Percentiles rank a stretch among this genome's conserved stretches.
Conservation (phyloP, 768 basidiomycete species). For the Hygrocybe punicea region DNA sequence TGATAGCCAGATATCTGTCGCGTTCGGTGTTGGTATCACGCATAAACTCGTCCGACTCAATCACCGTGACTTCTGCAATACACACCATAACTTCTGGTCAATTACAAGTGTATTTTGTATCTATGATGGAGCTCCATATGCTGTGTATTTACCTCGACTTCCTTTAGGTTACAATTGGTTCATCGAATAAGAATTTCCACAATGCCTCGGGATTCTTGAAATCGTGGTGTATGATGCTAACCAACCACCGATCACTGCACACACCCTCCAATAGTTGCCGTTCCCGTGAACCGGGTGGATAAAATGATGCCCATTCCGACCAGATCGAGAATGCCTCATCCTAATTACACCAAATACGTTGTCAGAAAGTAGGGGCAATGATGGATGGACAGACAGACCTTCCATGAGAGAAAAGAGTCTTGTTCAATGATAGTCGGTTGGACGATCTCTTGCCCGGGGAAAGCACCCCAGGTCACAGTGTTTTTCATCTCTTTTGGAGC, state of each 20-base stretch:
- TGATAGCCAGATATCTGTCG: too few relatives aligned
- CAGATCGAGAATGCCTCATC: slow-evolving; percentile 96
- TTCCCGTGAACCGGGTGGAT: slow-evolving; percentile 70
- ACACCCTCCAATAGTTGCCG: slow-evolving; percentile 71
- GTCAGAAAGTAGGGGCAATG: not conserved
- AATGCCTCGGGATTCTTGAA: slow-evolving; percentile 75
- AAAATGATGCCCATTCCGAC: slow-evolving; percentile 90
- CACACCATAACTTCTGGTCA: too few relatives aligned
- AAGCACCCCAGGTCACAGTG: slow-evolving; percentile 98
- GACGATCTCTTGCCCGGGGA: slow-evolving; percentile 92
- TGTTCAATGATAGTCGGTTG: slow-evolving; percentile 96
- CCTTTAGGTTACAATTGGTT: not conserved
- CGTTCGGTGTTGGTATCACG: not conserved
- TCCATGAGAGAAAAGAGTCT: slow-evolving; percentile 95
- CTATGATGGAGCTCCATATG: too few relatives aligned
- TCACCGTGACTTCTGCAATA: too few relatives aligned
- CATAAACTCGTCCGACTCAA: not conserved
- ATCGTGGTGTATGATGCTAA: slow-evolving; percentile 92
- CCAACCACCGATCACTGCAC: slow-evolving; percentile 76
- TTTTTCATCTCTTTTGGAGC: slow-evolving; percentile 76
- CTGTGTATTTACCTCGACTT: not conserved
- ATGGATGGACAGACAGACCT: slow-evolving; percentile 47
- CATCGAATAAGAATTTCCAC: slow-evolving; percentile 76
- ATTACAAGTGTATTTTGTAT: too few relatives aligned
- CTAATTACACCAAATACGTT: slow-evolving; percentile 38